These are phyloP conservation scores for Sungouiella blattae DNA, from an alignment of 805 yeast genomes.

Conservation along the genomic window DNA sequence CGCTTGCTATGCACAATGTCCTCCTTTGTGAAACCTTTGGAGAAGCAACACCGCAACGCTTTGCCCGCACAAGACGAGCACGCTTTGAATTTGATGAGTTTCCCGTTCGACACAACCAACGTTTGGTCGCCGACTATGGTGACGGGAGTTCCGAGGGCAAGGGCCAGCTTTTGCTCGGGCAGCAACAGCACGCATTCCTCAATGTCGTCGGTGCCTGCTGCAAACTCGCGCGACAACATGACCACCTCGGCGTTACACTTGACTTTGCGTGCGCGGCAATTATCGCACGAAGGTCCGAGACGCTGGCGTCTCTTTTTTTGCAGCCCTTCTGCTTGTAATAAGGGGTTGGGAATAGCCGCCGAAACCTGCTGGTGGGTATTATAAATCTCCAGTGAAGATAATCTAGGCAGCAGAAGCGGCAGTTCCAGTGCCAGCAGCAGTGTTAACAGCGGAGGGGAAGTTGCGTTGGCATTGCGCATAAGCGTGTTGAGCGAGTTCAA, in stretches of 20 bases:
- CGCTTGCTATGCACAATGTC: slow-evolving; percentile 45
- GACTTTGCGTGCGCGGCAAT: slow-evolving; percentile 64
- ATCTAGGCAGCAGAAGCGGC: slow-evolving; percentile 17
- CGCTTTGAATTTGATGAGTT: slow-evolving; percentile 47
- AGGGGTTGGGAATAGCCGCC: not conserved
- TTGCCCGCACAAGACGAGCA: slow-evolving; percentile 55
- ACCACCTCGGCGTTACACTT: slow-evolving; percentile 68
- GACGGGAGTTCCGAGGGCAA: slow-evolving; percentile 15
- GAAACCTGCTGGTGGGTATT: not conserved
- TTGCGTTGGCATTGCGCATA: slow-evolving; percentile 3
- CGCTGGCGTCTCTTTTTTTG: slow-evolving; percentile 52
- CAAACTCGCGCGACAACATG: slow-evolving; percentile 27
- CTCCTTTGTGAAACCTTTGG: slow-evolving; percentile 64
- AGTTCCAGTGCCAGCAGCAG: slow-evolving; percentile 18
- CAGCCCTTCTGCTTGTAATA: slow-evolving; percentile 1
- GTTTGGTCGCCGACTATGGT: slow-evolving; percentile 10
- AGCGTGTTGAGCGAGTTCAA: slow-evolving; percentile 15
- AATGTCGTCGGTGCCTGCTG: slow-evolving; percentile 1
- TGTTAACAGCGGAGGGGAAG: slow-evolving; percentile 16
- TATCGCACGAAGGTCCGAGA: slow-evolving; percentile 72
- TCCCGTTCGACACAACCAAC: slow-evolving; percentile 22
- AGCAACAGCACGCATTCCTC: slow-evolving; percentile 10
- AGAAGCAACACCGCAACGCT: slow-evolving; percentile 47
- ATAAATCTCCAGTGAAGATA: too few species aligned
- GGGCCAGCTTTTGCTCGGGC: slow-evolving; percentile 8